Base-by-base conservation (phyloP, 2,329 filamentous ascomycete species). In the Penicillium decumbens region DNA sequence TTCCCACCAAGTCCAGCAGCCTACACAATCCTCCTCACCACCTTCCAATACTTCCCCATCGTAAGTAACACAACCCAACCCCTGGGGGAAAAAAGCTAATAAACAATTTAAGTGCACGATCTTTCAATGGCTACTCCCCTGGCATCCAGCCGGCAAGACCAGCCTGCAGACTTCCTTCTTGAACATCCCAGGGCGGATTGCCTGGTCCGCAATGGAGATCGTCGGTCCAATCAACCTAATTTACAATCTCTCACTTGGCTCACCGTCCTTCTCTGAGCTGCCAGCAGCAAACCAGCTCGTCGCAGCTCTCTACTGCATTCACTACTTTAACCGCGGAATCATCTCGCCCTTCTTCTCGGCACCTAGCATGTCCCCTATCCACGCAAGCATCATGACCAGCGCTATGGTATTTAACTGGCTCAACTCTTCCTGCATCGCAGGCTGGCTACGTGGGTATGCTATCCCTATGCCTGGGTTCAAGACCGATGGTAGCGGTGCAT, bases 71-170 rank as follows among this genome's bases (percentile, higher is more conserved):
- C 48, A 33, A 43, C 4, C 13, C 38, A 32, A 33, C 27, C 27
- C 12, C 9, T 15, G 12, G 4, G 12, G 4, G 20, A 24, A 41
- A 2, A 30, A 45, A 10, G 24, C 56, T 32, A 41, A 46, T 48
- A 56, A 45, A 55, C 4, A 47, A 10, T 15, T 41, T 6, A 53
- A 95, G 89, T 64, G 89, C 55, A 84, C 84, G 0, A 79, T 82
- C 1, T 44, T 81, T 20, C 90, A 95, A 81, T 95, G 87, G 85
- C 51, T 84, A 48, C 73, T 79, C n/a, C 79, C 82, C 47, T 95
- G 82, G 80, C 93, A 96, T 69, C 88, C 88, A 43, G 89, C 92
- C 76, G 93, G 93, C 68, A 97, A 97, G 73, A 95, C 91, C 2
- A 95, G 89, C 3, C 79, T 83, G 15, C 55, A 62, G 23, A 60